Base-by-base conservation (phyloP, 2,329 filamentous ascomycete species). In the Stagonosporopsis cucurbitacearum region DNA sequence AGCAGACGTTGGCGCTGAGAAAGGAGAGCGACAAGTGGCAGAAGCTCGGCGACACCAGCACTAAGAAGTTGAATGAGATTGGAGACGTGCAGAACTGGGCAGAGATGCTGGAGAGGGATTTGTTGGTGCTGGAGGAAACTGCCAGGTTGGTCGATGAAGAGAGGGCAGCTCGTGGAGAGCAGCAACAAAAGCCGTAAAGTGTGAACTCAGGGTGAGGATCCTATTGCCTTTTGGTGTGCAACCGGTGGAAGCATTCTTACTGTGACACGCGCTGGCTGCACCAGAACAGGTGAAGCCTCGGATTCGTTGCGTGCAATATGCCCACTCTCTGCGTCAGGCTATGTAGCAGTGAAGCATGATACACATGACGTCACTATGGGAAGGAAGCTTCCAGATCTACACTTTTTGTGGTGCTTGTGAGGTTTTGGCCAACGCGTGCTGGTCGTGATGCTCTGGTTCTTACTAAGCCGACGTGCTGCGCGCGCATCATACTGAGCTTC, bases 61-160 rank as follows among this genome's bases (percentile, higher is more conserved):
- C 84, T 41, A 82, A 82, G 62, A 82, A 82, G 68, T 78, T 94
- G 56, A 93, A 92, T 78, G 90, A 92, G 80, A 80, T 92, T 58
- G 90, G 90, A 22, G 88, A 92, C 71, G 84, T 94, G 70, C 90
- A 94, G 80, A 93, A 93, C 74, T 95, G 90, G 90, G 89, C 90
- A 20, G 91, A 95, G 82, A 86, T 92, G 77, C 80, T 94, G 68
- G 90, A 78, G 58, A 63, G 75, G 42, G 75, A 78, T 45, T 42
- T 78, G 55, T 39, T 78, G 50, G 74, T 77, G 35, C 50, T 78
- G 57, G 75, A 78, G 60, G 75, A 78, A 61, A 78, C 75, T 22
- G 42, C 77, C 48, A 63, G 75, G 50, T 50, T 77, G 59, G 74
- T 69, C 9, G 74, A 77, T 41, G 64, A 54, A 33, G 48, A 62